Evolutionary conservation across 225 moss, liverwort and hornwort species (phyloP).

Genomic region (Bryum argenteum): DNA sequence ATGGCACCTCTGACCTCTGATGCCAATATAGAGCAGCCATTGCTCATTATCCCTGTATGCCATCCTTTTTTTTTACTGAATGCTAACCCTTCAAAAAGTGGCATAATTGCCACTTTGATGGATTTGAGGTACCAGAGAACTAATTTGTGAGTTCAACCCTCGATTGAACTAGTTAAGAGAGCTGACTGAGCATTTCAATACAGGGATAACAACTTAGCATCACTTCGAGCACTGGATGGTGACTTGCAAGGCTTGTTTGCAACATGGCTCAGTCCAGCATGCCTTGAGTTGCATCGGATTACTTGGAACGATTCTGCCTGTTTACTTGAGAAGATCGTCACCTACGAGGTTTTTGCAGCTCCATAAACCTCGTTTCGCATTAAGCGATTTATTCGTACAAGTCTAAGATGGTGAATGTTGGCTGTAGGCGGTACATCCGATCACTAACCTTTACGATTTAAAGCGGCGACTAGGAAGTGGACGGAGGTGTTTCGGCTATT

Average conservation of each 20-base stretch:
- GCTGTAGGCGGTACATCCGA: constrained; percentile 90
- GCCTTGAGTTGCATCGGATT: constrained; percentile 85
- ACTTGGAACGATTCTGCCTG: constrained; percentile 91
- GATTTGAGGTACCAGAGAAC: no score
- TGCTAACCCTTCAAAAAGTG: no score
- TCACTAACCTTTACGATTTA: constrained; percentile 91
- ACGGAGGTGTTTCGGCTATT: constrained; percentile 93
- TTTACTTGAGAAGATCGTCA: constrained; percentile 91
- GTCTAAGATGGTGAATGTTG: constrained; percentile 28
- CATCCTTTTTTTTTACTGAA: no score
- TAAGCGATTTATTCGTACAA: not conserved
- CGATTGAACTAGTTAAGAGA: constrained; percentile 1
- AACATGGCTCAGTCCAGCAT: constrained; percentile 94
- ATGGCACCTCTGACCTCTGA: no score
- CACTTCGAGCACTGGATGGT: constrained; percentile 80
- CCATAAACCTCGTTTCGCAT: not conserved
- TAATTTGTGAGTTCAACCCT: no score
- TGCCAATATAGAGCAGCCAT: no score
- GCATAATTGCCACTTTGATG: no score
- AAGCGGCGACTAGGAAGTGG: constrained; percentile 87
- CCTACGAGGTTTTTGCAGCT: constrained; percentile 68
- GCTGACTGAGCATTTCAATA: constrained; percentile 17
- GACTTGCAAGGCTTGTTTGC: constrained; percentile 89
- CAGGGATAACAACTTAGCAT: constrained; percentile 79
- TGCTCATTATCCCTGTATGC: no score